Percentiles rank a stretch among this genome's conserved stretches.
phyloP scores from a whole-genome alignment of 2,329 filamentous ascomycete genomes.

The Trichoderma sp. region DNA sequence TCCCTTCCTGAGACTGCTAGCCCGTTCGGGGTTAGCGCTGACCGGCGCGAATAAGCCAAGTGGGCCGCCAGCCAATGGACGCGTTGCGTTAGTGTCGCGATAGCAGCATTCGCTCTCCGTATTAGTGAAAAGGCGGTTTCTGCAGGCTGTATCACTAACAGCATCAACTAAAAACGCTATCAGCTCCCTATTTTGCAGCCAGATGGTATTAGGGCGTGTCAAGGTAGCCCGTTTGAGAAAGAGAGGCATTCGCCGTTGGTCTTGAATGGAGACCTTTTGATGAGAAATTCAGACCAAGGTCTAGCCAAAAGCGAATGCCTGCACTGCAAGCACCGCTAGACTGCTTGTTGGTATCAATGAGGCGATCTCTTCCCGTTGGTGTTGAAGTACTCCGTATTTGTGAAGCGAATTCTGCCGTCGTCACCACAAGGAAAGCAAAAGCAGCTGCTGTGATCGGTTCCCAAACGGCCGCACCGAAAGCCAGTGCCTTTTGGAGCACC shows the following conservation, averaged over 20 bases:
- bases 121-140: neutral
- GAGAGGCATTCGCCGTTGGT: neutral
- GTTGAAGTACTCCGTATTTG: neutral
- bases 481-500: neutral
- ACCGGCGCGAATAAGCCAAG: conserved; percentile 21
- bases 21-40: conserved; percentile 31
- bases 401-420: neutral
- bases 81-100: conserved; percentile 6
- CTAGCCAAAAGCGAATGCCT: neutral
- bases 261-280: neutral
- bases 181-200: neutral
- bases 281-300: neutral
- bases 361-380: neutral
- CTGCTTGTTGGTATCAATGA: neutral
- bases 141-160: neutral
- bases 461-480: neutral
- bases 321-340: neutral
- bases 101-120: neutral
- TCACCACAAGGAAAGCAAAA: neutral
- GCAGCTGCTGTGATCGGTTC: neutral
- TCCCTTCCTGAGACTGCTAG: conserved; percentile 19
- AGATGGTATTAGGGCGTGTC: neutral
- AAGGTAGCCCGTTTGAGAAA: neutral
- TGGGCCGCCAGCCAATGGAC: conserved; percentile 27
- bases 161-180: neutral